phyloP scores from a whole-genome alignment of 2,329 filamentous ascomycete species.

The Clathrospora elynae region DNA sequence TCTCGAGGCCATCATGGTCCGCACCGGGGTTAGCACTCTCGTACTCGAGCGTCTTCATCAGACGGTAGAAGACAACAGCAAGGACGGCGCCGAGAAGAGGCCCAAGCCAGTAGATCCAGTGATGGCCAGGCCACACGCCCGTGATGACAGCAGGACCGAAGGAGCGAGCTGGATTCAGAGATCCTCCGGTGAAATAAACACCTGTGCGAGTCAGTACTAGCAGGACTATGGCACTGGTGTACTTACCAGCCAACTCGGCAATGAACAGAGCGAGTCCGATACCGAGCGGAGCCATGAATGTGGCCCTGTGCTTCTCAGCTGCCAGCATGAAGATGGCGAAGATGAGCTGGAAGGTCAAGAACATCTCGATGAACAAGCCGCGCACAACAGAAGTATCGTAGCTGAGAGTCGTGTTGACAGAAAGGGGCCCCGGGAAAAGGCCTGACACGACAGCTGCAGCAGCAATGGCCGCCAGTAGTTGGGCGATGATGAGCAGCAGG shows the following conservation, averaged over 20 bases:
- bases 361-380: conserved; percentile 58
- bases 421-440: conserved; percentile 53
- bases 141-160: conserved; percentile 56
- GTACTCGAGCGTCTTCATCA: conserved; percentile 57
- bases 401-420: conserved; percentile 54
- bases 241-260: conserved; percentile 51
- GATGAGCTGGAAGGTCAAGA: conserved; percentile 56
- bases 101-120: conserved; percentile 61
- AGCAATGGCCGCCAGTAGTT: conserved; percentile 53
- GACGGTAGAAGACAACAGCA: conserved; percentile 55
- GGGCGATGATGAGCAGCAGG: conserved; percentile 51
- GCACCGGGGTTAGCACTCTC: conserved; percentile 57
- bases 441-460: conserved; percentile 53
- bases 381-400: conserved; percentile 50
- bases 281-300: conserved; percentile 49
- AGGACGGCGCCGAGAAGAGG: conserved; percentile 53
- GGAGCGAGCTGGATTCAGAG: conserved; percentile 56
- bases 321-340: conserved; percentile 57
- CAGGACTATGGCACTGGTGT: neutral
- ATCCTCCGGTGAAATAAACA: conserved; percentile 55
- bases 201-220: conserved; percentile 34
- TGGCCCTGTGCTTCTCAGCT: conserved; percentile 49
- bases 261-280: conserved; percentile 56
- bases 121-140: conserved; percentile 50
- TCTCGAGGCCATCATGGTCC: conserved; percentile 53